phyloP scores from a whole-genome alignment of 129 eudicot species.

The Escallonia herrerae region DNA sequence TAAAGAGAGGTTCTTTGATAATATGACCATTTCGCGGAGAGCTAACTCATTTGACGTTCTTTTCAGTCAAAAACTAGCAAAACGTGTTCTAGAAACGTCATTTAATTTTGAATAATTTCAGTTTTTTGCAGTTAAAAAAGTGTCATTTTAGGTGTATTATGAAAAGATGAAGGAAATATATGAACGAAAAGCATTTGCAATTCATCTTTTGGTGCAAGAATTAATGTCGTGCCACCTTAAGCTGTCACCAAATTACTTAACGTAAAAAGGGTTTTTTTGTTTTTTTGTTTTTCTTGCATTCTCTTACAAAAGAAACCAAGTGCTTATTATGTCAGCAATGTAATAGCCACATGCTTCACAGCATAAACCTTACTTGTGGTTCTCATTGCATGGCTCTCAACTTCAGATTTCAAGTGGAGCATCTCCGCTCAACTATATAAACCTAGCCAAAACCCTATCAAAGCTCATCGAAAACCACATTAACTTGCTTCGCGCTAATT shows the following conservation, averaged over 20 bases:
- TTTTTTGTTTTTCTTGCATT: background rate
- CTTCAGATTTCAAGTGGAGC: conserved; percentile 3
- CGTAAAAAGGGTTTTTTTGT: conserved; percentile 2
- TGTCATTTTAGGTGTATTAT: no score
- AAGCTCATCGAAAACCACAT: conserved; percentile 2
- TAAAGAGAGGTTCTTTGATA: no score
- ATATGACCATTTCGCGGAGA: no score
- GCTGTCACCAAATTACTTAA: background rate
- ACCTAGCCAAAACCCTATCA: conserved; percentile 20
- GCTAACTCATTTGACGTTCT: no score
- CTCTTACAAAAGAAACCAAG: background rate
- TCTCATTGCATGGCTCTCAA: conserved; percentile 7
- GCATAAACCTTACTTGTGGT: conserved; percentile 11
- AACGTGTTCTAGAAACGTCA: no score
- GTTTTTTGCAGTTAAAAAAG: no score
- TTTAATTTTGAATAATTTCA: no score
- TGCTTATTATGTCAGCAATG: background rate
- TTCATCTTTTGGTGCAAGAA: no score
- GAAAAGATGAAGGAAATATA: no score
- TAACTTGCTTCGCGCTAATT: background rate
- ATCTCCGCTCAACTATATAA: conserved; percentile 11
- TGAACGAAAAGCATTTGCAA: no score
- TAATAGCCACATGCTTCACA: background rate
- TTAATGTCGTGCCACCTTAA: no score
- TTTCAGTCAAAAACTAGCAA: no score